These are phyloP conservation scores for Penicillium sp. DNA, from an alignment of 2,329 filamentous ascomycete genomes.

Conservation along the genomic window DNA sequence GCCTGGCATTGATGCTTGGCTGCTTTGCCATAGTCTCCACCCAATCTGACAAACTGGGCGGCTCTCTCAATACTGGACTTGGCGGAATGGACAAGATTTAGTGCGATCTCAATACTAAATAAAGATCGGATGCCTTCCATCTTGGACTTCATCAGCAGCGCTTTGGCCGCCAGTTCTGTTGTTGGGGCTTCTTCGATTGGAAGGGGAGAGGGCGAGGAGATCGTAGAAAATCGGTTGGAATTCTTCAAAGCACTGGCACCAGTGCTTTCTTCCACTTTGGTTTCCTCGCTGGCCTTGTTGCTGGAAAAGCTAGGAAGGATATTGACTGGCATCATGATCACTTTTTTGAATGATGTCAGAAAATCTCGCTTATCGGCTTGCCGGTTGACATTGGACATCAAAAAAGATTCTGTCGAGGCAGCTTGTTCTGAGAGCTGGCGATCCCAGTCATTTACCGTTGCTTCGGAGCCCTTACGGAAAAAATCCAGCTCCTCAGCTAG, in stretches of 20 bases:
- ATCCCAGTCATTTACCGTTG: constrained; percentile 82
- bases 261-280: constrained; percentile 27
- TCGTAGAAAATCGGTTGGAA: constrained; percentile 40
- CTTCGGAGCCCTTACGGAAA: constrained; percentile 75
- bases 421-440: constrained; percentile 89
- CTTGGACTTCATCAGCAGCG: constrained; percentile 93
- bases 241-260: constrained; percentile 25
- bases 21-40: constrained; percentile 76
- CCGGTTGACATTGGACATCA: constrained; percentile 92
- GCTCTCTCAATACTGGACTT: constrained; percentile 86
- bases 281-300: constrained; percentile 54
- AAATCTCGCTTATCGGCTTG: constrained; percentile 97
- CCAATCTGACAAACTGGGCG: constrained; percentile 77
- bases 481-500: constrained; percentile 86
- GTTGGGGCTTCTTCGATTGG: constrained; percentile 69
- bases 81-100: constrained; percentile 83
- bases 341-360: constrained; percentile 93
- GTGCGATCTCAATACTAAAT: constrained; percentile 93
- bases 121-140: constrained; percentile 92
- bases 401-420: constrained; percentile 85
- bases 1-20: constrained; percentile 84
- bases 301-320: constrained; percentile 72
- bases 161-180: constrained; percentile 91
- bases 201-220: constrained; percentile 35
- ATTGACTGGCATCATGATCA: constrained; percentile 98